phyloP scores from a whole-genome alignment of 352 stramenopile genomes.

The Globisporangium cylindrosporum region DNA sequence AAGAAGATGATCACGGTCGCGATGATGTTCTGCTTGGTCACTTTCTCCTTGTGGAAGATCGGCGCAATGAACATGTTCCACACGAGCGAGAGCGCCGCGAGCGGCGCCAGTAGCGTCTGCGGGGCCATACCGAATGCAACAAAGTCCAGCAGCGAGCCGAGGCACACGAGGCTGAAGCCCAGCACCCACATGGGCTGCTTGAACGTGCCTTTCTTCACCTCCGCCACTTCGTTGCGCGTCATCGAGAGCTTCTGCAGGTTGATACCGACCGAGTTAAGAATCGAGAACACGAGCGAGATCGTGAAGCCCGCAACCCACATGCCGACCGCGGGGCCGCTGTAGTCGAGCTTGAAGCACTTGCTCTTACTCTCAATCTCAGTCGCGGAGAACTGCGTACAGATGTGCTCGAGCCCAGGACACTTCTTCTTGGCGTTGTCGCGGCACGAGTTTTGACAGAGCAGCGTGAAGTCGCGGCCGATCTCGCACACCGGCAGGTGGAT shows the following conservation, averaged over 20 bases:
- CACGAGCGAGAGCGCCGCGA: slow-evolving; percentile 87
- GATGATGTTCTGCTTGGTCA: slow-evolving; percentile 78
- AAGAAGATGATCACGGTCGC: slow-evolving; percentile 88
- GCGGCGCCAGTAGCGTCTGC: slow-evolving; percentile 85
- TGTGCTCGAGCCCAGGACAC: slow-evolving; percentile 58
- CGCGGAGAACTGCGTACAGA: slow-evolving; percentile 44
- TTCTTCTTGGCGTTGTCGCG: slow-evolving; percentile 50
- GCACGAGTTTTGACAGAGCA: slow-evolving; percentile 64
- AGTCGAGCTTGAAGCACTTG: slow-evolving; percentile 81
- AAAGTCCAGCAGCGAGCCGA: slow-evolving; percentile 88
- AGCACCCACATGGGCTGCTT: slow-evolving; percentile 88
- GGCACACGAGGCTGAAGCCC: slow-evolving; percentile 79
- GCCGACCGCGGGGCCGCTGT: slow-evolving; percentile 62
- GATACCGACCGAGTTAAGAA: slow-evolving; percentile 89
- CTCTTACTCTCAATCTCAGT: slow-evolving; percentile 56
- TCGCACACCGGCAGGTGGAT: slow-evolving; percentile 80
- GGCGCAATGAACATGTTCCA: slow-evolving; percentile 92
- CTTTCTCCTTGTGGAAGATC: slow-evolving; percentile 88
- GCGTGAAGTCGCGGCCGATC: slow-evolving; percentile 66
- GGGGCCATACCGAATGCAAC: slow-evolving; percentile 90
- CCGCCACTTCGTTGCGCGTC: slow-evolving; percentile 57
- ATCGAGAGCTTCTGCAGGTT: slow-evolving; percentile 91
- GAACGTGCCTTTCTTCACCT: slow-evolving; percentile 75
- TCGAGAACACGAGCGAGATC: slow-evolving; percentile 85
- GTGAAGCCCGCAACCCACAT: slow-evolving; percentile 88